Base-by-base conservation (phyloP, 768 basidiomycete species). In the Russula sp. region DNA sequence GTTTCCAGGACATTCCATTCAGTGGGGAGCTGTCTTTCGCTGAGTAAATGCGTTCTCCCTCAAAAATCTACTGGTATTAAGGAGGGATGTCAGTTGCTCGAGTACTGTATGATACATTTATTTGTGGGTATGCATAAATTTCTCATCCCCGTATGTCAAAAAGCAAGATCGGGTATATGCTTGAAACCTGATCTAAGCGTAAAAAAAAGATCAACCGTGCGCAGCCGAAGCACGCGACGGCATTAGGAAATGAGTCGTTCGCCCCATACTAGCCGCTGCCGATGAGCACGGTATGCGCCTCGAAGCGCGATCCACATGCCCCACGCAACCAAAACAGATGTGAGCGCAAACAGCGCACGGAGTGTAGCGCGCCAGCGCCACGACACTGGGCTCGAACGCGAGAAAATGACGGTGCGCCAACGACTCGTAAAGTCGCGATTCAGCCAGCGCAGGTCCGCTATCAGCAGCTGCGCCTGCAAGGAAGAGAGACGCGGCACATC, bases 251-350 rank as follows among this genome's bases (percentile, higher is more conserved):
- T 87, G 63, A 91, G 75, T 58, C 83, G 81, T 69, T 88, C 87
- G 58, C 89, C 89, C 87, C 88, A 91, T 10, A 91, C 82, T n/a
- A 90, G 79, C 49, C 87, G 76, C 67, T 87, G 83, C 67, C 86
- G 78, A 71, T 91, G 86, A 34, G 88, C 89, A 39, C 85, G 77
- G 63, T 88, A 86, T 32, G 82, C 88, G 39, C 89, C 89, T 38
- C 77, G 75, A 25, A 87, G 70, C 0, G 83, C 81, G 35, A 85
- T 79, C 81, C 80, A 87, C 36, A 79, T 73, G 39, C 79, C 74
- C 71, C 84, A 86, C 18, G 79, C 73, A 59, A 87, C 69, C 68
- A 88, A 79, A 5, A 82, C 73, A 63, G 89, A 89, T 13, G 84
- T 70, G 14, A 64, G 39, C 3, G 29, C 53, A 43, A 56, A 64